Evolutionary conservation across 345 rosid genomes (phyloP).

Genomic region (Syzygium aromaticum): DNA sequence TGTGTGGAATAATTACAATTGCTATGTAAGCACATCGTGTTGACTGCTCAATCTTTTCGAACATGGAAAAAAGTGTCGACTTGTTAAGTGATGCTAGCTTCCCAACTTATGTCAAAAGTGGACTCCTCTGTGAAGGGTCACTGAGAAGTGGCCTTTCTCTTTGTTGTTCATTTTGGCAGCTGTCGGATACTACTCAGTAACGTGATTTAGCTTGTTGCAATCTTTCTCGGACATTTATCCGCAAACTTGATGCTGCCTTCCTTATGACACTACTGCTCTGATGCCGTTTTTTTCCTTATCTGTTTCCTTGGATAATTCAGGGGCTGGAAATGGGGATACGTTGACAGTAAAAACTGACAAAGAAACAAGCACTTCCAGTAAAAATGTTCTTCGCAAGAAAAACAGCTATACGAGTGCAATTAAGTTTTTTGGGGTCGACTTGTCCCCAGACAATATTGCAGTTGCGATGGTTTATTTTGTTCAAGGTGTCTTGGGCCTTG

Average conservation of each 20-base stretch:
- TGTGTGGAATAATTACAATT: neutral
- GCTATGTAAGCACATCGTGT: neutral
- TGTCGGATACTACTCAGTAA: neutral
- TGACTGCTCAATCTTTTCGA: neutral
- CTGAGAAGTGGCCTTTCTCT: neutral
- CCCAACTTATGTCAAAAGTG: neutral
- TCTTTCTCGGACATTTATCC: neutral
- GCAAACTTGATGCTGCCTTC: neutral
- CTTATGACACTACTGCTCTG: neutral
- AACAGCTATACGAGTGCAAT: slow-evolving; percentile 17
- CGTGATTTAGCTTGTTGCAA: neutral
- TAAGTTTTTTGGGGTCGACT: slow-evolving; percentile 61
- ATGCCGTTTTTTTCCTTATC: neutral
- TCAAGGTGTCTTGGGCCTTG: slow-evolving; percentile 94
- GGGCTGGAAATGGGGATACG: slow-evolving; percentile 48
- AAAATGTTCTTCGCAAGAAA: slow-evolving; percentile 25
- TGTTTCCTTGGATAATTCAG: slow-evolving; percentile 7
- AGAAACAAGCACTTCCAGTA: slow-evolving; percentile 18
- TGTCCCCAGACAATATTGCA: slow-evolving; percentile 87
- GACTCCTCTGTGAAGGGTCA: neutral
- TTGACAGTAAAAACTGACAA: slow-evolving; percentile 27
- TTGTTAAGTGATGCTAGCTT: neutral
- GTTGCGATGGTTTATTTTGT: slow-evolving; percentile 98
- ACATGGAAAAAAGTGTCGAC: neutral
- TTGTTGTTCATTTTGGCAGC: neutral